Percentiles rank a stretch among this genome's conserved stretches.
Conservation (phyloP, 2,329 filamentous ascomycete genomes). For the Colletotrichum cereale region DNA sequence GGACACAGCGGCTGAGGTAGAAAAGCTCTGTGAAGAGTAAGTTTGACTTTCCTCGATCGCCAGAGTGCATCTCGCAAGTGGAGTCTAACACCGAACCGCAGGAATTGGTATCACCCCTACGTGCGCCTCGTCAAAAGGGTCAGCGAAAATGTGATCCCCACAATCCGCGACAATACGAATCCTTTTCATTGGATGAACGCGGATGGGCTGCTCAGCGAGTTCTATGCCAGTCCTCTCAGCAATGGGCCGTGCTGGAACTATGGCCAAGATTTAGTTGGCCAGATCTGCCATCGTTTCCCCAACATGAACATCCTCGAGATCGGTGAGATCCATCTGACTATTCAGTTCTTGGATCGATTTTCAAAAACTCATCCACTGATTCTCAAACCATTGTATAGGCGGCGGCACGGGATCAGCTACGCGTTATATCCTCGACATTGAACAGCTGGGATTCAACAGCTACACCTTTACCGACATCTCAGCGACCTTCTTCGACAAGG, state of each 20-base stretch:
- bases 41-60: background rate
- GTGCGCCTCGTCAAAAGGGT: background rate
- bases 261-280: background rate
- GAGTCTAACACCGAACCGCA: background rate
- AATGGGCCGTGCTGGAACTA: slow-evolving; percentile 20
- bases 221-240: slow-evolving; percentile 22
- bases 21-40: background rate
- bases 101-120: slow-evolving; percentile 8
- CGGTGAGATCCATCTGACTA: background rate
- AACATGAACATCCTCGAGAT: slow-evolving; percentile 48
- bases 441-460: slow-evolving; percentile 26
- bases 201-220: slow-evolving; percentile 23
- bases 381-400: background rate
- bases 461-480: slow-evolving; percentile 47
- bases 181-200: slow-evolving; percentile 27
- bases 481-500: slow-evolving; percentile 42
- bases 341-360: background rate
- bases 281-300: slow-evolving; percentile 7
- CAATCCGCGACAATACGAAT: slow-evolving; percentile 20
- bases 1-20: slow-evolving; percentile 1
- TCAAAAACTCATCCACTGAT: background rate
- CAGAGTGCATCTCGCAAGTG: background rate
- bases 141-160: slow-evolving; percentile 8
- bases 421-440: background rate
- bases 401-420: slow-evolving; percentile 26